phyloP scores from a whole-genome alignment of 352 stramenopile species.

The Phytophthora podocarpi region DNA sequence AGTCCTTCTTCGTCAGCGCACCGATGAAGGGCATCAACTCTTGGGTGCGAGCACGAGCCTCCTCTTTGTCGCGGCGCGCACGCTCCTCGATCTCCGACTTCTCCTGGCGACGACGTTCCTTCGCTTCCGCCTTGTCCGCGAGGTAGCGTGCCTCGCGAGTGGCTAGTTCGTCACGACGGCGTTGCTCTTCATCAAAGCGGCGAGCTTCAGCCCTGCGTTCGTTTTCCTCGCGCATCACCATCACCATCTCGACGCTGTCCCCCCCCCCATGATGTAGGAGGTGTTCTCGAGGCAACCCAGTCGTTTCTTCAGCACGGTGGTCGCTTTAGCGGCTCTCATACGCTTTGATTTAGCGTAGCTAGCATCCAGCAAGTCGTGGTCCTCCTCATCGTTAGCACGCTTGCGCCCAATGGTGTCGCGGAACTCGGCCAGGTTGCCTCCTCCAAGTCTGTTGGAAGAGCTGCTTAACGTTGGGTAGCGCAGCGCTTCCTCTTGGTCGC shows the following conservation, averaged over 20 bases:
- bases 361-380: neutral
- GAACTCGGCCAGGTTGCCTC: neutral
- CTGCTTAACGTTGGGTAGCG: neutral
- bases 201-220: neutral
- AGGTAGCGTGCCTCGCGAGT: neutral
- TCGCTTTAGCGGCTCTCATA: neutral
- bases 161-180: neutral
- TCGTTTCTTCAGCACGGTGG: neutral
- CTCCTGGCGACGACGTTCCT: conserved; percentile 1
- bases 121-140: neutral
- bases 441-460: neutral
- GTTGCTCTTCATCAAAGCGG: neutral
- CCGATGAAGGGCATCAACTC: neutral
- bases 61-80: neutral
- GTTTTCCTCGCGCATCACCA: neutral
- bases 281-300: too few relatives aligned
- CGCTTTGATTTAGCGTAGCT: neutral
- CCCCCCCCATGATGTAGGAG: too few relatives aligned
- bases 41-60: neutral
- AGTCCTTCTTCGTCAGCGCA: neutral
- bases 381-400: neutral
- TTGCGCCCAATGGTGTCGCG: neutral
- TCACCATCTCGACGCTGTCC: too few relatives aligned
- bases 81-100: conserved; percentile 2
- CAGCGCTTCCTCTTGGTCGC: neutral